Evolutionary conservation across 257 asterid genomes (phyloP).

Genomic region (Rhazya stricta): DNA sequence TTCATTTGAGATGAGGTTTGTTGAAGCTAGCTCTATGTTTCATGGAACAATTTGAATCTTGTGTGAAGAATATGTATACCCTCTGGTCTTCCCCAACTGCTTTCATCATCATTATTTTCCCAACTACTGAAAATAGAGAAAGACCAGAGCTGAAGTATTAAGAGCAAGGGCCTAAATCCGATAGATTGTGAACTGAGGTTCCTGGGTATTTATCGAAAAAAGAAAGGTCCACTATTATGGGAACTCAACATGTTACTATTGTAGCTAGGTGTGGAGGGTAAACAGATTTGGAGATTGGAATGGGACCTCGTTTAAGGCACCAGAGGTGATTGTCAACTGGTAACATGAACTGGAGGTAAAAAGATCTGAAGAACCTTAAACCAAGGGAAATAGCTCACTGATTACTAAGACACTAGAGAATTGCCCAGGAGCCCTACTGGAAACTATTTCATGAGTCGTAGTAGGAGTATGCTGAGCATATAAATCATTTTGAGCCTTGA

Average conservation of each 20-base stretch:
- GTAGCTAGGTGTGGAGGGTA: background rate
- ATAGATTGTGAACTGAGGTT: too few species aligned
- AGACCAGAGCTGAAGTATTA: background rate
- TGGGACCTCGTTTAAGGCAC: background rate
- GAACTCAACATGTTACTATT: background rate
- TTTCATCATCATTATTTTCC: constrained; percentile 1
- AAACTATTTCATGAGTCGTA: background rate
- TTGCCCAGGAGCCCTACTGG: background rate
- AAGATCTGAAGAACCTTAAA: background rate
- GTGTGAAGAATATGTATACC: background rate
- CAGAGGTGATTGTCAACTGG: background rate
- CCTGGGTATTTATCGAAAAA: background rate
- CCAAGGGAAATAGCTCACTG: background rate
- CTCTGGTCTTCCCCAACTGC: background rate
- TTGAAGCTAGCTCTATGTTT: background rate
- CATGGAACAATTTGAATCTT: background rate
- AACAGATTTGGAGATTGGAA: background rate
- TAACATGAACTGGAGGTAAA: background rate
- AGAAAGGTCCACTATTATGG: background rate
- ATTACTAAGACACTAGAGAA: background rate
- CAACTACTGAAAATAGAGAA: background rate
- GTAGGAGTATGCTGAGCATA: background rate
- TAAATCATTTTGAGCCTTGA: background rate
- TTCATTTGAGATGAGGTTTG: background rate
- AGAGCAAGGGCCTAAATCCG: too few species aligned